Percentiles rank a stretch among this genome's conserved stretches.
These are phyloP conservation scores for Dactylonectria macrodidyma DNA, from an alignment of 2,329 filamentous ascomycete species.

Conservation along the genomic window DNA sequence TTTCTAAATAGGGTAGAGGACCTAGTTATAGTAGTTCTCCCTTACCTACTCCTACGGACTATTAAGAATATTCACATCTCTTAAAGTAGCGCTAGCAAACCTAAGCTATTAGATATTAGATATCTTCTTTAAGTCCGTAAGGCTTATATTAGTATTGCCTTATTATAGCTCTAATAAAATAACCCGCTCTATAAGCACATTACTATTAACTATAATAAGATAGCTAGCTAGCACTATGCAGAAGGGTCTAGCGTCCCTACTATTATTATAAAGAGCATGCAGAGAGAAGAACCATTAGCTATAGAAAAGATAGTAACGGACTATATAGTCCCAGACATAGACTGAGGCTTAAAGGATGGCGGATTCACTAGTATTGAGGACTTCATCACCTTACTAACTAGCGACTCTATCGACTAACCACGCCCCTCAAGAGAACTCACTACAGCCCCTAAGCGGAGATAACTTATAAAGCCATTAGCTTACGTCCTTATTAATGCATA, in stretches of 20 bases:
- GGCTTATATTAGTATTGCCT: neutral
- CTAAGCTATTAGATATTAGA: slow-evolving; percentile 9
- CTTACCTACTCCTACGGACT: slow-evolving; percentile 13
- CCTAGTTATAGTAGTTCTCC: slow-evolving; percentile 25
- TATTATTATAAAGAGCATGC: slow-evolving; percentile 7
- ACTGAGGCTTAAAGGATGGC: no score
- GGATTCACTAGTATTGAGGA: neutral
- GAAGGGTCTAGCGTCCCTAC: slow-evolving; percentile 10
- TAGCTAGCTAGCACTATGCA: slow-evolving; percentile 12
- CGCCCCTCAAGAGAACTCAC: no score
- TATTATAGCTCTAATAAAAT: slow-evolving; percentile 16
- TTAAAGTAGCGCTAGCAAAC: slow-evolving; percentile 14
- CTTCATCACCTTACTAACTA: no score
- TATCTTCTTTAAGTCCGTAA: slow-evolving; percentile 22
- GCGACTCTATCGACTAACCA: no score
- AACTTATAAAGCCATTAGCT: no score
- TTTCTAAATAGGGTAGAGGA: slow-evolving; percentile 33
- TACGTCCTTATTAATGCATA: no score
- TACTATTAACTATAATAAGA: slow-evolving; percentile 14
- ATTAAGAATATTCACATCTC: slow-evolving; percentile 28
- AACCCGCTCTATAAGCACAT: slow-evolving; percentile 18
- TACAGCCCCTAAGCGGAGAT: no score
- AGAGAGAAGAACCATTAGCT: slow-evolving; percentile 5
- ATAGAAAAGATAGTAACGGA: slow-evolving; percentile 11
- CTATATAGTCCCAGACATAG: no score